Evolutionary conservation across 257 asterid genomes (phyloP).

Genomic region (Solanum tarapatanum): DNA sequence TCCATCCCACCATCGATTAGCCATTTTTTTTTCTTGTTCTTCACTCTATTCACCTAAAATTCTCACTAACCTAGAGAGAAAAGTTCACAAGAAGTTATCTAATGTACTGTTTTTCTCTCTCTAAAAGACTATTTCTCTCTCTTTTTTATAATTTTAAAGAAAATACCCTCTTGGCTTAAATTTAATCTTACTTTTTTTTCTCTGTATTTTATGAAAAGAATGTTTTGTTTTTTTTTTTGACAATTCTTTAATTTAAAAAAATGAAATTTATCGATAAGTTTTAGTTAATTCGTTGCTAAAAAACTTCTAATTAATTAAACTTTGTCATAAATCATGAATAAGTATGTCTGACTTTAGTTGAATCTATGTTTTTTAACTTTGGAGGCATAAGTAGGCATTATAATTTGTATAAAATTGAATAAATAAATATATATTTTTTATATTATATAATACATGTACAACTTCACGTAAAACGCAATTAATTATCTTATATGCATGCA

Average conservation of each 20-base stretch:
- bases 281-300: no score
- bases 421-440: not conserved
- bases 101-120: not conserved
- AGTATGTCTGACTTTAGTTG: not conserved
- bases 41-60: not conserved
- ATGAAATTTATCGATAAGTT: no score
- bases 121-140: not conserved
- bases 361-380: not conserved
- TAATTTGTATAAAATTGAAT: not conserved
- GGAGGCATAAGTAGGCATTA: fast-evolving
- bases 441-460: not conserved
- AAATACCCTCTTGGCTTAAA: not conserved
- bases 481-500: no score
- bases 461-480: not conserved
- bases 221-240: not conserved
- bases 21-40: conserved; percentile 24
- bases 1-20: conserved; percentile 77
- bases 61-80: conserved; percentile 13
- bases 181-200: no score
- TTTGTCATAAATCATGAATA: no score
- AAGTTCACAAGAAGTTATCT: not conserved
- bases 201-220: no score
- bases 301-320: no score
- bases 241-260: not conserved
- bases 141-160: not conserved